These are phyloP conservation scores for Earliella scabrosa DNA, from an alignment of 1,284 basidiomycete genomes.

Conservation along the genomic window DNA sequence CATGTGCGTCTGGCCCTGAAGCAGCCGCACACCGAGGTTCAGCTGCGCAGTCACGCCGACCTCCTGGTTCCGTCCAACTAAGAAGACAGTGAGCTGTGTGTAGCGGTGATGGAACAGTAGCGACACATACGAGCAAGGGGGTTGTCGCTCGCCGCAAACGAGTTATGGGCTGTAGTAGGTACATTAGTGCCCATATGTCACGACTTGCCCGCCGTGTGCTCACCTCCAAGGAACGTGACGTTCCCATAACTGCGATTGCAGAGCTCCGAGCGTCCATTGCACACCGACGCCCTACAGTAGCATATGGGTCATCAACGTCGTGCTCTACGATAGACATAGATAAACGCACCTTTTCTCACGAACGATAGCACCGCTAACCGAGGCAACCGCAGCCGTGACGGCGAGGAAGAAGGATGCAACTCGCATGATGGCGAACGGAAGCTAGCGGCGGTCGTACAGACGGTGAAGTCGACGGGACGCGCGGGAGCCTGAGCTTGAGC, in stretches of 20 bases:
- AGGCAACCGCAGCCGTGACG: slow-evolving; percentile 12
- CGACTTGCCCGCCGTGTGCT: too few species aligned
- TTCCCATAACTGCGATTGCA: slow-evolving; percentile 66
- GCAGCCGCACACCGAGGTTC: slow-evolving; percentile 67
- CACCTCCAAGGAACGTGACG: slow-evolving; percentile 60
- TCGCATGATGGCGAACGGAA: slow-evolving; percentile 10
- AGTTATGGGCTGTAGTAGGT: slow-evolving; percentile 72
- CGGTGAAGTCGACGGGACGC: too few species aligned
- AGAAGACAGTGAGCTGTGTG: not conserved
- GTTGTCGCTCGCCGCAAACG: slow-evolving; percentile 60
- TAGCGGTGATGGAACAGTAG: not conserved
- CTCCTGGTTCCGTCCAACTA: slow-evolving; percentile 62
- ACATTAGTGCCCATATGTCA: too few species aligned
- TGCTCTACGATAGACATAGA: too few species aligned
- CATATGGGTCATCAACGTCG: not conserved
- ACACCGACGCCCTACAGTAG: slow-evolving; percentile 41
- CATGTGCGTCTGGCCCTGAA: slow-evolving; percentile 75
- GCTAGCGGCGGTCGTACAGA: too few species aligned
- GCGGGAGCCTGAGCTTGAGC: too few species aligned
- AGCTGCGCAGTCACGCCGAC: slow-evolving; percentile 65
- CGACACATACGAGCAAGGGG: slow-evolving; percentile 47
- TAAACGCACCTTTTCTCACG: slow-evolving; percentile 19
- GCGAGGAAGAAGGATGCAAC: slow-evolving; percentile 12
- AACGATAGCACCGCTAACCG: slow-evolving; percentile 16
- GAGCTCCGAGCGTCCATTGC: slow-evolving; percentile 60